Percentiles rank a stretch among this genome's conserved stretches.
Evolutionary conservation across 208 protist species (phyloP).

Genomic region (Trypanosoma platydactyli): DNA sequence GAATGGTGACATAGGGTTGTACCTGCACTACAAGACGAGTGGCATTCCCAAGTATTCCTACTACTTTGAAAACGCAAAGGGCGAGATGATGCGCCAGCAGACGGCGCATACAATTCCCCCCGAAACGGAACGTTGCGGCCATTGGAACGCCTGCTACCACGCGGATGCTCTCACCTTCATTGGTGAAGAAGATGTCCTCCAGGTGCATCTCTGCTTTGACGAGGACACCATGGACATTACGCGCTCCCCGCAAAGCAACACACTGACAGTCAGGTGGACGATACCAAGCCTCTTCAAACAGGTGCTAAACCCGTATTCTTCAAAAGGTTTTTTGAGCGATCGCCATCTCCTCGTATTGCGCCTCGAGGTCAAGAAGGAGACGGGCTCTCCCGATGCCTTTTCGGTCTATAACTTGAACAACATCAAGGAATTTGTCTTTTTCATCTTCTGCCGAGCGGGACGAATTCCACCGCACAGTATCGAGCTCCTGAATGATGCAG

Average conservation of each 20-base stretch:
- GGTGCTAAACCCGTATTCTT: conserved; percentile 79
- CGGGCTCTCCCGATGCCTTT: conserved; percentile 25
- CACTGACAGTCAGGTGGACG: conserved; percentile 54
- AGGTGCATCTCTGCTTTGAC: conserved; percentile 71
- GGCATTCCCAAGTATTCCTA: conserved; percentile 91
- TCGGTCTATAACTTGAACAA: conserved; percentile 34
- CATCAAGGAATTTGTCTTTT: conserved; percentile 60
- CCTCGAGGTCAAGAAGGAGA: conserved; percentile 59
- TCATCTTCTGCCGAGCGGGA: conserved; percentile 72
- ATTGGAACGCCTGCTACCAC: conserved; percentile 80
- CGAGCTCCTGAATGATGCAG: conserved; percentile 49
- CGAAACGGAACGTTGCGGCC: conserved; percentile 80
- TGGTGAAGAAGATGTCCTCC: conserved; percentile 50
- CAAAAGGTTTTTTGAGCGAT: conserved; percentile 53
- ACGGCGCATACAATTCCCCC: conserved; percentile 85
- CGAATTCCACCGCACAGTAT: conserved; percentile 71
- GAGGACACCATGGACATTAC: conserved; percentile 60
- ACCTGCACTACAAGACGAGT: conserved; percentile 85
- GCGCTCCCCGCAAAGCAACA: conserved; percentile 29
- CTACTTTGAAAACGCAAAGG: conserved; percentile 68
- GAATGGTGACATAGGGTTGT: conserved; percentile 67
- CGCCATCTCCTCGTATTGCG: conserved; percentile 45
- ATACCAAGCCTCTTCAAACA: conserved; percentile 58
- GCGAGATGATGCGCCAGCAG: conserved; percentile 78
- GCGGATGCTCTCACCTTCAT: conserved; percentile 56